phyloP scores from a whole-genome alignment of 345 rosid species.

The Euphorbia tirucalli region DNA sequence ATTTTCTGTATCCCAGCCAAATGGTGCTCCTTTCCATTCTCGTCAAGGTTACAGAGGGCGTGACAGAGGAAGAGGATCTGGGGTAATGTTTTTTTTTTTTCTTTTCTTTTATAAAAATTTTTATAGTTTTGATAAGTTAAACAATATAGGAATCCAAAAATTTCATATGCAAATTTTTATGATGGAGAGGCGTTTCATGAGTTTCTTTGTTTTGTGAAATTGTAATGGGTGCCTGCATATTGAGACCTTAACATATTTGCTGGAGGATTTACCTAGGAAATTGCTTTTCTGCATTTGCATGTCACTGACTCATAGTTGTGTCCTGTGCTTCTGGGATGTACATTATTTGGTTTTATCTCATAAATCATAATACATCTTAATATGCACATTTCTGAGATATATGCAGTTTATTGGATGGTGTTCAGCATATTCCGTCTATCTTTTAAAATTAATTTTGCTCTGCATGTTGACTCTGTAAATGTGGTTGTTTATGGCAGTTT shows the following conservation, averaged over 20 bases:
- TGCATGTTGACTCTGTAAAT: neutral
- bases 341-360: neutral
- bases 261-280: neutral
- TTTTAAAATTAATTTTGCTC: neutral
- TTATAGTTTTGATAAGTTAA: slow-evolving; percentile 1
- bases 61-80: slow-evolving; percentile 82
- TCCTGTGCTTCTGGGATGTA: neutral
- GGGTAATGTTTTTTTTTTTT: slow-evolving; percentile 56
- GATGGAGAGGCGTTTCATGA: neutral
- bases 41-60: slow-evolving; percentile 65
- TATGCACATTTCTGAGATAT: neutral
- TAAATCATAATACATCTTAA: neutral
- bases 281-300: neutral
- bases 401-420: neutral
- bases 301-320: neutral
- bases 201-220: neutral
- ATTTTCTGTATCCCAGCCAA: slow-evolving; percentile 36
- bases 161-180: neutral
- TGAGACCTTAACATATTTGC: neutral
- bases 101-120: neutral
- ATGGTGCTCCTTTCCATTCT: slow-evolving; percentile 55
- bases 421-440: neutral
- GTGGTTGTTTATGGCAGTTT: neutral
- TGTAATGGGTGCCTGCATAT: neutral
- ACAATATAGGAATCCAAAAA: neutral